These are phyloP conservation scores for Phytophthora cactorum DNA, from an alignment of 352 stramenopile genomes.

Conservation along the genomic window DNA sequence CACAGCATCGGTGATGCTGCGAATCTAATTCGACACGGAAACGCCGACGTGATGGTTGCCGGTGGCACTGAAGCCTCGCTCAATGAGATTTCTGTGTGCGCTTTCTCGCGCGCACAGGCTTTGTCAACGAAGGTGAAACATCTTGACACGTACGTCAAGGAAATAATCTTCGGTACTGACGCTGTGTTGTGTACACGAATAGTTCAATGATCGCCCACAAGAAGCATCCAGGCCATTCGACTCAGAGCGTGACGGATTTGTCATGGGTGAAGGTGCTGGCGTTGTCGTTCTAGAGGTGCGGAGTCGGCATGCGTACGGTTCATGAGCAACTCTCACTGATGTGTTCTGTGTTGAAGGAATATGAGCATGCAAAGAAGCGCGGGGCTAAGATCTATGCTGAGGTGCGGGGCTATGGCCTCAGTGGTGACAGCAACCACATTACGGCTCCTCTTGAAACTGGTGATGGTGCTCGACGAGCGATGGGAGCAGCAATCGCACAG, in stretches of 20 bases:
- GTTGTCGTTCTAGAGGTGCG: constrained; percentile 71
- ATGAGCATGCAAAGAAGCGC: constrained; percentile 93
- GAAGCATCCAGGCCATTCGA: constrained; percentile 97
- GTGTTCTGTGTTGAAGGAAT: constrained; percentile 46
- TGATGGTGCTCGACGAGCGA: constrained; percentile 83
- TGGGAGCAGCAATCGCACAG: constrained; percentile 90
- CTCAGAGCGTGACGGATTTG: constrained; percentile 94
- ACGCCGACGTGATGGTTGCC: constrained; percentile 96
- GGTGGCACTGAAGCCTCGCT: constrained; percentile 96
- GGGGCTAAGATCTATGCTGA: constrained; percentile 95
- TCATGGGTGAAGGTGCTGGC: constrained; percentile 92
- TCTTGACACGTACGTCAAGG: neutral
- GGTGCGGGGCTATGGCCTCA: constrained; percentile 95
- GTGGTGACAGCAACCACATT: constrained; percentile 96
- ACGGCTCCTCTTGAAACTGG: constrained; percentile 73
- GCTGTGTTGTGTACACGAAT: neutral
- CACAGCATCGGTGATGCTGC: constrained; percentile 97
- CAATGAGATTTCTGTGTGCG: constrained; percentile 93
- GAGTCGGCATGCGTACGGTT: neutral
- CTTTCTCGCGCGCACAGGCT: constrained; percentile 96
- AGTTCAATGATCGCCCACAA: constrained; percentile 94
- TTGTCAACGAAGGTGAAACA: constrained; percentile 87
- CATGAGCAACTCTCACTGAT: neutral
- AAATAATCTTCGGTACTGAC: neutral
- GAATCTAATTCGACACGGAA: constrained; percentile 81